Evolutionary conservation across 2,329 filamentous ascomycete species (phyloP).

Genomic region (Aspergillus pseudonomiae): DNA sequence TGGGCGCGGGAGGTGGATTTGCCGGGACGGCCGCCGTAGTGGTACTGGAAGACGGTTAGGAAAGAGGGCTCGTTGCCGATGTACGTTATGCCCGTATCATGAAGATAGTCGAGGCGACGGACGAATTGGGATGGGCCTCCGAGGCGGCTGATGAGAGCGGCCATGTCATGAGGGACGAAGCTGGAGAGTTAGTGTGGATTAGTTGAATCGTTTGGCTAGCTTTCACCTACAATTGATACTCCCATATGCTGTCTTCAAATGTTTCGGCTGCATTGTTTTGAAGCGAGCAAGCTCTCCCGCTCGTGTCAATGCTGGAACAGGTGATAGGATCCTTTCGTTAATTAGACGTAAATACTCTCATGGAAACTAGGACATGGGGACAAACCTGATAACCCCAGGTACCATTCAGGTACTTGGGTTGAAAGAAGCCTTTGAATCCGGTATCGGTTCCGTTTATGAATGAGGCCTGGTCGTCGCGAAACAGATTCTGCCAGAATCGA

Average conservation of each 20-base stretch:
- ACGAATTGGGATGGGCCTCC: constrained; percentile 62
- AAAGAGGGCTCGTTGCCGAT: constrained; percentile 68
- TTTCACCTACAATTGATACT: constrained; percentile 50
- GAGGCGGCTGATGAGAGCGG: constrained; percentile 58
- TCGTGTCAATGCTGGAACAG: constrained; percentile 60
- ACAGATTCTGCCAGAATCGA: constrained; percentile 70
- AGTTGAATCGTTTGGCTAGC: neutral
- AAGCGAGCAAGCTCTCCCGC: constrained; percentile 34
- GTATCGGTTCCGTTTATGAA: constrained; percentile 61
- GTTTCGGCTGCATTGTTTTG: constrained; percentile 37
- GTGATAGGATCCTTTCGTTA: constrained; percentile 52
- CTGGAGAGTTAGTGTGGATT: constrained; percentile 29
- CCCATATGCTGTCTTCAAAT: constrained; percentile 41
- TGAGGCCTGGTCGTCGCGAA: constrained; percentile 63
- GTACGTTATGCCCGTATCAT: constrained; percentile 65
- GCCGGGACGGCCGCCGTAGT: constrained; percentile 67
- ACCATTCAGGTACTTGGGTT: constrained; percentile 68
- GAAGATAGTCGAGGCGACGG: constrained; percentile 64
- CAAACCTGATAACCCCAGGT: constrained; percentile 67
- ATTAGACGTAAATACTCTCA: neutral
- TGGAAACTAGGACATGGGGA: neutral
- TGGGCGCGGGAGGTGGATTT: constrained; percentile 56
- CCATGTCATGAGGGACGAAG: constrained; percentile 58
- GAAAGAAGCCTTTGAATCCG: constrained; percentile 72
- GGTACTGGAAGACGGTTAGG: constrained; percentile 68